Base-by-base conservation (phyloP, 768 basidiomycete species). In the Gyrodon lividus region DNA sequence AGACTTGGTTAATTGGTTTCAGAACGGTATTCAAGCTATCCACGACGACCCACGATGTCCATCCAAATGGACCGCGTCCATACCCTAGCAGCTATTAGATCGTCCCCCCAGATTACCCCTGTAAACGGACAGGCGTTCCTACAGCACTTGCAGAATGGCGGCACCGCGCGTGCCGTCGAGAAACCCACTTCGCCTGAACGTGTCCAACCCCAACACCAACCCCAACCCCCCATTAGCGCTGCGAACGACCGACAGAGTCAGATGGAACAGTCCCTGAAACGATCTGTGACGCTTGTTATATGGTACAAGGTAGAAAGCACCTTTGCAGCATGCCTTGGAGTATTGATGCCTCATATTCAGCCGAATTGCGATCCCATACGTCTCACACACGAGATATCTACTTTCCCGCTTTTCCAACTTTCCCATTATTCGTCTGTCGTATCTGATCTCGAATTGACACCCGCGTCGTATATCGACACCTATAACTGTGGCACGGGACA, bases 391-490 rank as follows among this genome's bases (percentile, higher is more conserved):
- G 74, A 75, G 56, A 73, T 86, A 41, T 71, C 80, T 0, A 83
- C 83, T 0, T 88, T 87, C 55, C 86, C 86, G 0, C 76, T 80
- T 35, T 84, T 87, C 64, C 80, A 80, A 43, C 72, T 88, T 7
- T 74, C 79, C 5, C 72, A 76, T 22, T 74, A 84, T 55, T 65
- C 73, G 7, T 68, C 77, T 7, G 71, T 88, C 50, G 73, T 82
- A 4, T 63, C 71, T 12, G 82, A 84, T 56, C 75, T 88, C 19
- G 78, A 78, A 7, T 71, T 88, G 14, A 71, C 72, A 0, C 48
- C 73, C 1, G 65, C 68, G 12, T 79, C 83, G 2, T 87, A 81
- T 59, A 70, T 88, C 39, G 86, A 88, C 55, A 74, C 80, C 3
- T 87, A 77, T 62, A 78, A 82, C 50, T 71, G 76, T 7, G 52